Evolutionary conservation across 768 basidiomycete genomes (phyloP), one percentile per base, ranked within the genome.

Genomic region (Lactarius pseudohatsudake): DNA sequence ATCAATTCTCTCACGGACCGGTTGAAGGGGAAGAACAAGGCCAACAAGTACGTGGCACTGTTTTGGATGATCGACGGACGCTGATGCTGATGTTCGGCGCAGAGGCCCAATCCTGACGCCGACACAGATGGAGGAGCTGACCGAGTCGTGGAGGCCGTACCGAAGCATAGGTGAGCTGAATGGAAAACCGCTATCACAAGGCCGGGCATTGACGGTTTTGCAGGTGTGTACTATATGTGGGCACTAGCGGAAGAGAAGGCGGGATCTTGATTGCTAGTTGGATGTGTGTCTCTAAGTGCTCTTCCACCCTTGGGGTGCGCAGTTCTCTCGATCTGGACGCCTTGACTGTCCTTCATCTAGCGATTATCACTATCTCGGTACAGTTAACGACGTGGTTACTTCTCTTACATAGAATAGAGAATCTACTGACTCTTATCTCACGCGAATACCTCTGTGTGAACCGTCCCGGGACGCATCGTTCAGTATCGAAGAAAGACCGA

Each of bases 151-250:
- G 94, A 84, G 79, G 71, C 94, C 94, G 4, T 96, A 91, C 73
- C 79, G 92, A 71, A 92, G 90, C 72, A 67, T 95, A 36, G 93
- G 90, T 89, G 71, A 65, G 84, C 75, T 10, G 6, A 59, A 8
- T 26, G 26, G 10, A 50, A 26, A 15, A 8, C 38, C 32, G 54
- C 20, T 9, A 36, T 36, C 26, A 22, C 40, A 28, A 5, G 16
- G 64, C 13, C 36, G 69, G 28, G 50, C 53, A 41, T 38, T 64
- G 56, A 65, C 65, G 20, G 59, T 60, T 55, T 55, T 55, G 36
- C 69, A 90, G 89, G 84, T 60, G 89, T 91, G 28, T 93, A 89
- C 76, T 93, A 91, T 76, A 94, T 93, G 91, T 95, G 92, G 92
- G 84, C 89, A 2, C 79, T 92, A 63, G 84, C 86, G 10, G 84